Conservation (phyloP, 202 grass and related monocot species). For the Zizania palustris region DNA sequence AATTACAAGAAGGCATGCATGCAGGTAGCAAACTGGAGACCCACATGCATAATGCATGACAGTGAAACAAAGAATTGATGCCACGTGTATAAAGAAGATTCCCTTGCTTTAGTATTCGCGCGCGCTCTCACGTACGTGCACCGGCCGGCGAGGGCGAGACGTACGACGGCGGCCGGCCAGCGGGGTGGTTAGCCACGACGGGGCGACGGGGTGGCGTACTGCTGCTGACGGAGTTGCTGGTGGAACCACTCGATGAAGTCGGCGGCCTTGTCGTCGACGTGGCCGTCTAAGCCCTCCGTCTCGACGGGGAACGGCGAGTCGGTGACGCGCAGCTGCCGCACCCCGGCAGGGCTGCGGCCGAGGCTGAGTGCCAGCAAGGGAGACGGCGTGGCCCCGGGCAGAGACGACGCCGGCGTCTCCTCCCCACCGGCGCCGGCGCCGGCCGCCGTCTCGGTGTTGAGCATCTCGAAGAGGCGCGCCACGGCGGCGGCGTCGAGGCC, state of each 20-base stretch:
- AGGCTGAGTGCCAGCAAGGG: conserved; percentile 57
- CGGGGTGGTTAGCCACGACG: conserved; percentile 39
- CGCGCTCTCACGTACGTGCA: background rate
- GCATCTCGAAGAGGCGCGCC: conserved; percentile 66
- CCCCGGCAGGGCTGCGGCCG: conserved; percentile 58
- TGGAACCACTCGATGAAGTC: conserved; percentile 78
- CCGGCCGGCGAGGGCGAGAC: no score
- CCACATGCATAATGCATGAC: no score
- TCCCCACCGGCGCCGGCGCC: background rate
- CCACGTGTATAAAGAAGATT: conserved; percentile 21
- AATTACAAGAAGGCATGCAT: conserved; percentile 36
- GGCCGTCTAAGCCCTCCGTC: conserved; percentile 51
- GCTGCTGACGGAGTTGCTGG: conserved; percentile 75
- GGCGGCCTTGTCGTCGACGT: conserved; percentile 56
- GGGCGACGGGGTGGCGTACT: conserved; percentile 59
- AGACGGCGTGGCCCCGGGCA: conserved; percentile 49
- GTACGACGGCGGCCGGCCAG: no score
- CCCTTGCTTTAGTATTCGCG: background rate
- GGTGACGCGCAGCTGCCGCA: conserved; percentile 73
- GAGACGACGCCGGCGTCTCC: background rate
- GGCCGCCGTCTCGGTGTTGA: conserved; percentile 41
- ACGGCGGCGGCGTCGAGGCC: conserved; percentile 52
- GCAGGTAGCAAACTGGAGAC: conserved; percentile 46
- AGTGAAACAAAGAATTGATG: conserved; percentile 7
- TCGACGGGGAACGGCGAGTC: conserved; percentile 88